Conservation (phyloP, 2,329 filamentous ascomycete genomes). For the Fusarium dimerum region DNA sequence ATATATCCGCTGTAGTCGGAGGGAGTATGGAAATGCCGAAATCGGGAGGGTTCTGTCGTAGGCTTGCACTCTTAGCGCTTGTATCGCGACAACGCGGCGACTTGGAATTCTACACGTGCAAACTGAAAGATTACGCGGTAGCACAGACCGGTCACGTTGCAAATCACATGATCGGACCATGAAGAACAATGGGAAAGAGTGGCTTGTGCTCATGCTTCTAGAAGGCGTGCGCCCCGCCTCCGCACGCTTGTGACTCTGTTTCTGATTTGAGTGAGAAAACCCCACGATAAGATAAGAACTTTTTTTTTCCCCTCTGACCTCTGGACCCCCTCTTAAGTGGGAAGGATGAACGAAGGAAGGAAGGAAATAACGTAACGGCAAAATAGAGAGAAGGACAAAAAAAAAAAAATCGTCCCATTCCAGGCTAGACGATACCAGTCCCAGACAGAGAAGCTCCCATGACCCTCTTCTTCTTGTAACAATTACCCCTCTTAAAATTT, state of each 20-base stretch:
- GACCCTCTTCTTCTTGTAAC: constrained; percentile 10
- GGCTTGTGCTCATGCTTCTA: constrained; percentile 14
- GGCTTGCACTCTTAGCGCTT: constrained; percentile 2
- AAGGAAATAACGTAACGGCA: neutral
- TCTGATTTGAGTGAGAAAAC: constrained; percentile 17
- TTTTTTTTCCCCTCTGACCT: neutral
- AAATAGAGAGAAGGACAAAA: neutral
- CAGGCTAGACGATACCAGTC: neutral
- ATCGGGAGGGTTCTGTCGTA: constrained; percentile 1
- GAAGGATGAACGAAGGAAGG: too few relatives aligned
- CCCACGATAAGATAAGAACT: constrained; percentile 19
- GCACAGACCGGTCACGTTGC: neutral
- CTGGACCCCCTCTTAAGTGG: constrained; percentile 2
- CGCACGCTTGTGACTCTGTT: constrained; percentile 1
- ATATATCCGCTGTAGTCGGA: neutral
- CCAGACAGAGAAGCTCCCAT: neutral
- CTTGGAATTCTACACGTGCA: neutral
- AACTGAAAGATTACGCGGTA: neutral
- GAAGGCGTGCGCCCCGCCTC: constrained; percentile 4
- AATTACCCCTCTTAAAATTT: constrained; percentile 21
- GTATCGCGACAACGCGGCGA: neutral
- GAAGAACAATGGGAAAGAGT: neutral
- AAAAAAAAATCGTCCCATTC: neutral
- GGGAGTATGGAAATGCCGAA: neutral
- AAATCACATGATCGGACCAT: neutral